Evolutionary conservation across 257 asterid genomes (phyloP).

Genomic region (Primulina tabacum): DNA sequence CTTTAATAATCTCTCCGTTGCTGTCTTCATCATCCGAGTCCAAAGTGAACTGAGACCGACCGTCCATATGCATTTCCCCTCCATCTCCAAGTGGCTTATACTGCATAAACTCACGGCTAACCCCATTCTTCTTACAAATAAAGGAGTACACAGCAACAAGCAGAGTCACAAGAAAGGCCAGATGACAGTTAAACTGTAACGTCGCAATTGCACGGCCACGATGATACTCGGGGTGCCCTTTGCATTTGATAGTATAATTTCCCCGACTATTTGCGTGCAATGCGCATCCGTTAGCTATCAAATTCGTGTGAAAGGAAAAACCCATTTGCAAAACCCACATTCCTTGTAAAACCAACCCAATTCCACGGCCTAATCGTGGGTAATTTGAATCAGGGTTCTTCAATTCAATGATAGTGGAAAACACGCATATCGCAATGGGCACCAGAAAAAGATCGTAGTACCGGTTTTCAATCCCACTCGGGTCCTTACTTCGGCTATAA

Average conservation of each 20-base stretch:
- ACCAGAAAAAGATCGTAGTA: constrained; percentile 72
- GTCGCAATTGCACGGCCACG: constrained; percentile 91
- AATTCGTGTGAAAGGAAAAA: constrained; percentile 68
- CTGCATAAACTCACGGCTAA: constrained; percentile 36
- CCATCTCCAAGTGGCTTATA: constrained; percentile 70
- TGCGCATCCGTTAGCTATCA: constrained; percentile 66
- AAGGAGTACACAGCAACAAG: constrained; percentile 45
- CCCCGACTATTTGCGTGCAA: constrained; percentile 81
- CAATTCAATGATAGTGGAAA: constrained; percentile 69
- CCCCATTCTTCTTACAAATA: constrained; percentile 53
- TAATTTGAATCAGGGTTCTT: constrained; percentile 48
- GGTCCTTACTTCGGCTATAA: constrained; percentile 68
- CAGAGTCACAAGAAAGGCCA: constrained; percentile 66
- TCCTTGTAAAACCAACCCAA: constrained; percentile 77
- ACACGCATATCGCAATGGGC: constrained; percentile 65
- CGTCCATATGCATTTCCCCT: constrained; percentile 43
- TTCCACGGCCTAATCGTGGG: constrained; percentile 63
- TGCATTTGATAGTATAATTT: constrained; percentile 75
- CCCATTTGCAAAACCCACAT: constrained; percentile 96
- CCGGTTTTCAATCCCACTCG: constrained; percentile 79
- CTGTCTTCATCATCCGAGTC: constrained; percentile 68
- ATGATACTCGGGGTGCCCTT: constrained; percentile 82
- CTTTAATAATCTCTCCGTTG: constrained; percentile 45
- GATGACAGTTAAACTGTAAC: constrained; percentile 83
- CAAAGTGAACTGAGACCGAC: constrained; percentile 58